phyloP scores from a whole-genome alignment of 257 asterid species.

The Eucommia ulmoides region DNA sequence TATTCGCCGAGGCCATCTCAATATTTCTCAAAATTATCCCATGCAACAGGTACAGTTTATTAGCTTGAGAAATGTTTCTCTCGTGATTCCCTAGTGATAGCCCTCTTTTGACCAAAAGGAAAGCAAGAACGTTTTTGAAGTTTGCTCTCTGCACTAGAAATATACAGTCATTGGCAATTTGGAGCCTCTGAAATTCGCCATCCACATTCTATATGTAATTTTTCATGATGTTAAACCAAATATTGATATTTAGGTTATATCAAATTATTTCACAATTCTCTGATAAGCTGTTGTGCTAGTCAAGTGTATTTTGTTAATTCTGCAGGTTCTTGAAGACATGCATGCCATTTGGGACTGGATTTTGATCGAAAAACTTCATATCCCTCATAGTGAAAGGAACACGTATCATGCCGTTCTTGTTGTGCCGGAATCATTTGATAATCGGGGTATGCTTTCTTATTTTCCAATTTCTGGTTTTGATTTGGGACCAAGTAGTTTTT shows the following conservation, averaged over 20 bases:
- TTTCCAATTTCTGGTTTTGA: conserved; percentile 6
- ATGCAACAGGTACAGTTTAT: conserved; percentile 63
- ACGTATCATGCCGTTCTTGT: conserved; percentile 77
- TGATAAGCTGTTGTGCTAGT: too few relatives aligned
- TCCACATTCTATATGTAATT: conserved; percentile 6
- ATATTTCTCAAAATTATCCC: conserved; percentile 74
- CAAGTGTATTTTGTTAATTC: conserved; percentile 3
- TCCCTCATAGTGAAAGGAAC: conserved; percentile 54
- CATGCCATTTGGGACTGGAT: conserved; percentile 91
- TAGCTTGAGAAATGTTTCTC: neutral
- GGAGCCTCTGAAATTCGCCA: conserved; percentile 4
- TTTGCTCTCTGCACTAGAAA: too few relatives aligned
- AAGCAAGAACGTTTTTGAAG: neutral
- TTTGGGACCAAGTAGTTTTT: neutral
- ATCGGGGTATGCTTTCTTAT: conserved; percentile 47
- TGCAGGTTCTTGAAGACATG: conserved; percentile 83
- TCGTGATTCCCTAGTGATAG: neutral
- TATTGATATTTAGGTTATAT: conserved; percentile 7
- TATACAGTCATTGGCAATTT: conserved; percentile 5
- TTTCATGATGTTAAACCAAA: conserved; percentile 7
- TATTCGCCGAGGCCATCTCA: conserved; percentile 93
- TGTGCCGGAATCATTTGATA: conserved; percentile 88
- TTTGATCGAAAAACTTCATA: conserved; percentile 59
- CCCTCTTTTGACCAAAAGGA: neutral
- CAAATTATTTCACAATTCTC: conserved; percentile 1